A percentile compares a stretch with the other conserved stretches of the same genome.
Conservation (phyloP, 768 basidiomycete genomes). For the Amanita molliuscula region DNA sequence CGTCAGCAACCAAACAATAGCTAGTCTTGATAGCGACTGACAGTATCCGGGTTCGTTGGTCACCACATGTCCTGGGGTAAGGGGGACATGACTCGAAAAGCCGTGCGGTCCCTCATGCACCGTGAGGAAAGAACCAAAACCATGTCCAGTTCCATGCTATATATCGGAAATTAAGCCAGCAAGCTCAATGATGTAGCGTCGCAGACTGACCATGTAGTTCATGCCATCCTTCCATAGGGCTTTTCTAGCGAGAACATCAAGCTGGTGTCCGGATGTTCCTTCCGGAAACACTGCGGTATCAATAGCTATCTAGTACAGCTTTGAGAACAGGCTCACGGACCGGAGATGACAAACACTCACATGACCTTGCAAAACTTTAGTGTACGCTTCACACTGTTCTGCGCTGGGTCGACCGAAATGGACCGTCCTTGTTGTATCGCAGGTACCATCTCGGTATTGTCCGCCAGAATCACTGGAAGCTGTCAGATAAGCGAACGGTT, state of each 20-base stretch:
- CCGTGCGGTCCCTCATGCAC: conserved; percentile 82
- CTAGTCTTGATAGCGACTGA: conserved; percentile 25
- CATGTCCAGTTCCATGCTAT: conserved; percentile 91
- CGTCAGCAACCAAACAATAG: not conserved
- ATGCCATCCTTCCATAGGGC: conserved; percentile 82
- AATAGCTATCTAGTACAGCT: conserved; percentile 66
- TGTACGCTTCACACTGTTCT: conserved; percentile 88
- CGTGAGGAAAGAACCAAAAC: conserved; percentile 78
- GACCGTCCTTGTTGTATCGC: conserved; percentile 72
- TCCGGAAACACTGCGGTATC: conserved; percentile 86
- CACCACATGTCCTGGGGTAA: conserved; percentile 81
- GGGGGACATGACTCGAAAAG: conserved; percentile 57
- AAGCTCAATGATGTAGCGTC: not conserved
- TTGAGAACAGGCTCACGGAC: conserved; percentile 9
- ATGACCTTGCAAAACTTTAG: conserved; percentile 93
- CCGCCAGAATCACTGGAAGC: conserved; percentile 78
- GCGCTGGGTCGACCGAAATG: conserved; percentile 82
- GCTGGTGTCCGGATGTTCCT: conserved; percentile 72
- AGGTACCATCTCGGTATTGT: conserved; percentile 84
- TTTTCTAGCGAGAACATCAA: conserved; percentile 85
- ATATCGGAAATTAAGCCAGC: conserved; percentile 1
- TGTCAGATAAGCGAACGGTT: conserved; percentile 4
- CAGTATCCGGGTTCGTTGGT: conserved; percentile 95
- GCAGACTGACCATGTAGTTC: conserved; percentile 51
- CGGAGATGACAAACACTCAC: conserved; percentile 35